Evolutionary conservation across 2,329 filamentous ascomycete genomes (phyloP), one percentile per base, ranked within the genome.

Genomic region (Apiospora koreana): DNA sequence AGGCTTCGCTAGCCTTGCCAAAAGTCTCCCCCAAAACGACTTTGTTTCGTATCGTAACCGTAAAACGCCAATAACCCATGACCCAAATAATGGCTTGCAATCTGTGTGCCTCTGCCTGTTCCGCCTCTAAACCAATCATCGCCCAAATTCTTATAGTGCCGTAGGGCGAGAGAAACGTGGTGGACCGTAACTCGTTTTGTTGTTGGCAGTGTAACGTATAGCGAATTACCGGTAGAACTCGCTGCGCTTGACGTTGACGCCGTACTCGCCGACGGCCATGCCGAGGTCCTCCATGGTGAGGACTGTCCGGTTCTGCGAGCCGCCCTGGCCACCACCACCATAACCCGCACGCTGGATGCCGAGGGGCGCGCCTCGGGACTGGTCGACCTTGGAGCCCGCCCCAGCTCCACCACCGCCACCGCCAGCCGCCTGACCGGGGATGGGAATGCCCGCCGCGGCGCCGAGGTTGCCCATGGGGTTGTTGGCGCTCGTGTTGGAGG

Each of bases 271-370:
- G 41, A 98, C 95, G 1, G 96, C 96, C 94, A 98, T 98, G 21
- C 96, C 96, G 76, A 99, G 82, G 81, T 99, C 96, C 83, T 99
- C 96, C 96, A 99, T 98, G 0, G 96, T 98, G 72, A 99, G 86
- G 69, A 99, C 95, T 23, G 96, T 98, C 73, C 94, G 88, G 73
- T 97, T 97, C 83, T 97, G 94, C 69, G 91, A 93, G 1, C 94
- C 93, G 38, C 95, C 94, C 77, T 94, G 93, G 0, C 95, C 95
- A 75, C 95, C 95, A 73, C 95, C 96, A 21, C 94, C 94, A 78
- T 91, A 95, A 0, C 93, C 93, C 31, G 93, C 89, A 67, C 93
- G 85, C 83, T 95, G 92, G 72, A 93, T 92, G 2, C 91, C 94
- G 74, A 92, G 83, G 79, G 91, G 87, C 2, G 89, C 87, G 73